Conservation (phyloP, 2,329 filamentous ascomycete species). For the Aspergillus sclerotialis region DNA sequence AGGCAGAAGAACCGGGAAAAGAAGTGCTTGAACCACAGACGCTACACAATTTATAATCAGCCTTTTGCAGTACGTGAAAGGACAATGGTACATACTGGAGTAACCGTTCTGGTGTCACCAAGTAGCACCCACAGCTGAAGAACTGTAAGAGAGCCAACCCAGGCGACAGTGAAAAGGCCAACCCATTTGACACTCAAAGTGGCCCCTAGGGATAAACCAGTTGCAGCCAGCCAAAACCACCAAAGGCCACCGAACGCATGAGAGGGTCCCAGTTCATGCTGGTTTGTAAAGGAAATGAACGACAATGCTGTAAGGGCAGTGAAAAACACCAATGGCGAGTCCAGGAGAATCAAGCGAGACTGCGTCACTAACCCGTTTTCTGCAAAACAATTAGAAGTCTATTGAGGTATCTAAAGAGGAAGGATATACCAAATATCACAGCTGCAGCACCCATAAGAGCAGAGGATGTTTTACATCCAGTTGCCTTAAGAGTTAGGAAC, state of each 20-base stretch:
- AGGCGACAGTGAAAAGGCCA: constrained; percentile 95
- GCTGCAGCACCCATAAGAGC: constrained; percentile 75
- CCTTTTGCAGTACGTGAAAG: neutral
- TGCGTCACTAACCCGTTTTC: constrained; percentile 95
- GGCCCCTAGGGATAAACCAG: constrained; percentile 78
- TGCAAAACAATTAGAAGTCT: constrained; percentile 30
- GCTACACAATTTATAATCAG: constrained; percentile 37
- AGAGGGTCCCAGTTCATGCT: constrained; percentile 84
- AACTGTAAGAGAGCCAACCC: constrained; percentile 86
- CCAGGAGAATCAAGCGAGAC: constrained; percentile 88
- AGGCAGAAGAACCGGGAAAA: constrained; percentile 85
- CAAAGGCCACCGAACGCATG: constrained; percentile 84
- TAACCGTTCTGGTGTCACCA: constrained; percentile 79
- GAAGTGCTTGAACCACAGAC: constrained; percentile 88
- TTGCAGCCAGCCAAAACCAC: constrained; percentile 96
- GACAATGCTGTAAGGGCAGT: constrained; percentile 86
- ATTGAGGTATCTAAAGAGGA: neutral
- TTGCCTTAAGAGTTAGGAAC: constrained; percentile 88
- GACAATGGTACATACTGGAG: constrained; percentile 49
- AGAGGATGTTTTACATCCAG: constrained; percentile 80
- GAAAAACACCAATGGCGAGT: constrained; percentile 88
- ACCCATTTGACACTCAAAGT: constrained; percentile 99
- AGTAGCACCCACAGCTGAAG: constrained; percentile 93
- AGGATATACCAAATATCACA: constrained; percentile 72
- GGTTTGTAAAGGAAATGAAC: constrained; percentile 91